phyloP scores from a whole-genome alignment of 108 stramenopile genomes.

The Skeletonema grethae region DNA sequence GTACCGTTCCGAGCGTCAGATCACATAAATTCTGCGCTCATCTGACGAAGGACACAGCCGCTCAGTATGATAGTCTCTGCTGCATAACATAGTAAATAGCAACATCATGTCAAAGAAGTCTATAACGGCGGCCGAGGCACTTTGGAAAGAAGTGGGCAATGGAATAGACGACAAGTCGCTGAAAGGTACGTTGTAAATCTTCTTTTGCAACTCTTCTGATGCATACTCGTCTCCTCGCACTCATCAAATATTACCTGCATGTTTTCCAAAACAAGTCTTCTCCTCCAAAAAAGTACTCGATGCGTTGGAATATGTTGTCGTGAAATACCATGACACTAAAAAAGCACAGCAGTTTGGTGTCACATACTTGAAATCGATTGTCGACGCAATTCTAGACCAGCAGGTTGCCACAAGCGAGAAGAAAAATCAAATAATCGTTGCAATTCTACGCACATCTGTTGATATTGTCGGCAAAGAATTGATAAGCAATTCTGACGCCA shows the following conservation, averaged over 20 bases:
- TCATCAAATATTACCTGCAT: too few relatives aligned
- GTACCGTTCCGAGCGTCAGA: too few relatives aligned
- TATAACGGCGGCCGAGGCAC: neutral
- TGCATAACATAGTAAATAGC: too few relatives aligned
- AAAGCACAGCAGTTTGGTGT: neutral
- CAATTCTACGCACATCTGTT: neutral
- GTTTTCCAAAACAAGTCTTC: neutral
- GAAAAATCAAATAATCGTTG: neutral
- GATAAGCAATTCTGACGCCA: too few relatives aligned
- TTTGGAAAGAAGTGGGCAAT: conserved; percentile 2
- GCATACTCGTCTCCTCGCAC: too few relatives aligned
- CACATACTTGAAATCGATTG: neutral
- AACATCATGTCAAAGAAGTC: neutral
- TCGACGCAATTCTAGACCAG: neutral
- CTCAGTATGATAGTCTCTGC: too few relatives aligned
- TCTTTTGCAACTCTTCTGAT: neutral
- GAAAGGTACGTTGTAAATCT: neutral
- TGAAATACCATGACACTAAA: neutral
- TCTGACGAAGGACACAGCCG: too few relatives aligned
- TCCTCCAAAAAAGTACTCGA: neutral
- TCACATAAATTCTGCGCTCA: too few relatives aligned
- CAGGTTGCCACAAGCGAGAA: neutral
- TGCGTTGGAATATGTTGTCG: neutral
- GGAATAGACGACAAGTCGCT: neutral
- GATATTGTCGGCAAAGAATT: neutral